Evolutionary conservation across 116 monocot genomes (phyloP), one percentile per base, ranked within the genome.

Genomic region (Zostera marina): DNA sequence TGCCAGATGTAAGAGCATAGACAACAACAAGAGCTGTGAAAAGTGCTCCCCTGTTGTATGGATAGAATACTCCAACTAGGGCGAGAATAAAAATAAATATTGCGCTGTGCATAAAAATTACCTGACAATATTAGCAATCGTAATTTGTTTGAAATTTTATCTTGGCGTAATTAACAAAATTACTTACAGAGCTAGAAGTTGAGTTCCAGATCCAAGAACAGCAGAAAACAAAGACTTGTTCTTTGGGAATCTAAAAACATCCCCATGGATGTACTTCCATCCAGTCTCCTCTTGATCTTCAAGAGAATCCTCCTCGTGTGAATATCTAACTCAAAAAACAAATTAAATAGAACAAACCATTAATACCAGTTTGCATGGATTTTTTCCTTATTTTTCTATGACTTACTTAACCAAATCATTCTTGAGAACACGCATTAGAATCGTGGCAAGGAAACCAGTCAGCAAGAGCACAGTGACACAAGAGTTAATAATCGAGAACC

Each of bases 191-290:
- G 79, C 74, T 17, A 79, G 66, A n/a, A 84, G 79, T 44, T 79
- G 79, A 49, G 79, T 84, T 59, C 84, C 84, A 41, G 84, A 84
- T 45, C 84, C 84, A 69, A 84, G 63, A 46, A 79, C 65, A 51
- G 84, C 79, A 21, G 84, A 43, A 69, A 84, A 79, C 61, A 84
- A 52, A 47, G 79, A 84, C 52, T 77, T 84, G 54, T 84, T 24
- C 25, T 74, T 58, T 10, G 84, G 84, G 61, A 79, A 84, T 47
- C 84, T 61, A 61, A 84, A 84, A 59, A 84, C 77, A 69, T 79
- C 79, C 20, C 84, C 84, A 60, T 84, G 84, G 52, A 84, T 79
- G 57, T 84, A 84, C 63, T 84, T 84, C 84, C 79, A 84, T 42
- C 84, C 84, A 26, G 77, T 76, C 62, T 76, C 76, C 54, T 76